Evolutionary conservation across 1,139 yeast species (phyloP).

Genomic region (Pichia sp.): DNA sequence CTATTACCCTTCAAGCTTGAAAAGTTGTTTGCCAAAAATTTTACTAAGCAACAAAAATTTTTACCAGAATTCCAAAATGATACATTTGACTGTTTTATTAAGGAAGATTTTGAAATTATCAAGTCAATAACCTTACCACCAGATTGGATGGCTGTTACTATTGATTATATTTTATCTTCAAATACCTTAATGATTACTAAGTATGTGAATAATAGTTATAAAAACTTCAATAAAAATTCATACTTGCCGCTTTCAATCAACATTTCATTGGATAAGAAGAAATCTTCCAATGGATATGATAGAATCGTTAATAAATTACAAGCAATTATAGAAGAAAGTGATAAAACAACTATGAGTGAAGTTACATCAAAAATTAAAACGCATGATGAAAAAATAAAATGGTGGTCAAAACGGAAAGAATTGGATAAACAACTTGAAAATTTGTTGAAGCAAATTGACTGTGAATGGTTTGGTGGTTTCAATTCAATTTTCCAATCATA

Average conservation of each 20-base stretch:
- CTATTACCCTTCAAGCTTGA: slow-evolving; percentile 11
- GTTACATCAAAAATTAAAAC: slow-evolving; percentile 48
- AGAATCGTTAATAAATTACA: slow-evolving; percentile 42
- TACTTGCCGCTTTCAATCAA: slow-evolving; percentile 36
- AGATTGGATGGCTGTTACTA: slow-evolving; percentile 53
- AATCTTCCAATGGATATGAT: slow-evolving; percentile 35
- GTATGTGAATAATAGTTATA: neutral
- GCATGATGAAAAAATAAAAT: slow-evolving; percentile 54
- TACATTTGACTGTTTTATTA: neutral
- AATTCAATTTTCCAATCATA: slow-evolving; percentile 44
- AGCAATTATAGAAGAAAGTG: slow-evolving; percentile 53
- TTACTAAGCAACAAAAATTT: neutral
- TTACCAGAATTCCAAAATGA: slow-evolving; percentile 4
- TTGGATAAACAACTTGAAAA: slow-evolving; percentile 52
- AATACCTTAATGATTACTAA: slow-evolving; percentile 47
- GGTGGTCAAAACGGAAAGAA: slow-evolving; percentile 72
- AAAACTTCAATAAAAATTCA: no score
- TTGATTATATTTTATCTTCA: slow-evolving; percentile 55
- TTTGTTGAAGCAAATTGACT: slow-evolving; percentile 55
- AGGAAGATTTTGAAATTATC: neutral
- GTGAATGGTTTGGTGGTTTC: slow-evolving; percentile 79
- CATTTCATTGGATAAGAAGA: slow-evolving; percentile 50
- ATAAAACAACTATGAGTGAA: slow-evolving; percentile 48
- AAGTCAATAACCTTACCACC: slow-evolving; percentile 32
- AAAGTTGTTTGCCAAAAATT: slow-evolving; percentile 7